phyloP scores from a whole-genome alignment of 345 rosid genomes.

The Cardiospermum halicacabum region DNA sequence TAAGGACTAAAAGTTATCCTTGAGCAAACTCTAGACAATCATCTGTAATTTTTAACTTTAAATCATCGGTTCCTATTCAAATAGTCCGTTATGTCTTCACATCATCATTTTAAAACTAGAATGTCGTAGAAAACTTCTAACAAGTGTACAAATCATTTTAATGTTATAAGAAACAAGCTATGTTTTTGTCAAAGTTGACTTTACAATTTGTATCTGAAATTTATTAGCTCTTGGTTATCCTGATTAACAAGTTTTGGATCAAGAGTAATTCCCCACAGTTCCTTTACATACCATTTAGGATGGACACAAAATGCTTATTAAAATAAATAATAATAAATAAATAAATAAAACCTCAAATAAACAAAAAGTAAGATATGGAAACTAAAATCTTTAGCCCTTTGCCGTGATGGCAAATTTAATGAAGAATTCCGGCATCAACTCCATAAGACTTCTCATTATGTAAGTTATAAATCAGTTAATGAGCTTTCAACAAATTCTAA shows the following conservation, averaged over 20 bases:
- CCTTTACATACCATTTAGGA: not conserved
- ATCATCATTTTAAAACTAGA: too few relatives aligned
- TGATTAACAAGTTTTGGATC: not conserved
- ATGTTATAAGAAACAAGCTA: not conserved
- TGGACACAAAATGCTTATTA: too few relatives aligned
- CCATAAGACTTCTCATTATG: not conserved
- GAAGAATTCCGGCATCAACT: not conserved
- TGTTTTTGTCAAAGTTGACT: too few relatives aligned
- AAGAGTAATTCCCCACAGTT: not conserved
- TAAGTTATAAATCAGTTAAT: not conserved
- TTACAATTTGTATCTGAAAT: too few relatives aligned
- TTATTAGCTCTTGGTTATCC: not conserved
- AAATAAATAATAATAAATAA: too few relatives aligned
- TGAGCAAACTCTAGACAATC: not conserved
- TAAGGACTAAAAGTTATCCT: not conserved
- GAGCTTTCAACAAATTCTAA: not conserved
- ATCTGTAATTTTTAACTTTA: not conserved
- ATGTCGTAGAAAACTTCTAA: not conserved
- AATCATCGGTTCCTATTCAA: too few relatives aligned
- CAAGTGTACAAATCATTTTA: not conserved
- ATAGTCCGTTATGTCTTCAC: too few relatives aligned
- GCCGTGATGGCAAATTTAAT: not conserved
- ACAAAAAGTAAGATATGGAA: too few relatives aligned
- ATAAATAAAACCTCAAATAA: too few relatives aligned
- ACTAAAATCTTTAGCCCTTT: not conserved